Percentiles rank a stretch among this genome's conserved stretches.
Evolutionary conservation across 176 grass and related monocot species (phyloP).

Genomic region (Bromus sterilis): DNA sequence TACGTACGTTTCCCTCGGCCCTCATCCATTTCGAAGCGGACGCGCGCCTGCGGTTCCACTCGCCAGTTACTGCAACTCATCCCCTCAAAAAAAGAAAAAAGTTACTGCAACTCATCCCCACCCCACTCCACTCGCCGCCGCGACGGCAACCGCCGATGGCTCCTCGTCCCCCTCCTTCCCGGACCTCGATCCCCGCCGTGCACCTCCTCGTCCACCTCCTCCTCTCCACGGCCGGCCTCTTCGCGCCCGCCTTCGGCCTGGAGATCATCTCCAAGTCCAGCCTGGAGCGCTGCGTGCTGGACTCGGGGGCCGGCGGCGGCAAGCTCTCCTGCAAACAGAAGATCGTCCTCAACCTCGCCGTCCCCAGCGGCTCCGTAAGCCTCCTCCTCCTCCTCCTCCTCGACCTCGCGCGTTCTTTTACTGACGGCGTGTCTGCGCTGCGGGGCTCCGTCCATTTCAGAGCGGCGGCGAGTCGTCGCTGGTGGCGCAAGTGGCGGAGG

Average conservation of each 20-base stretch:
- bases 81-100: too few species aligned
- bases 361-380: constrained; percentile 60
- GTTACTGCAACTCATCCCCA: not conserved
- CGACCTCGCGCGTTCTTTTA: not conserved
- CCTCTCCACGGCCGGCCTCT: not conserved
- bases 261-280: constrained; percentile 80
- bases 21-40: not conserved
- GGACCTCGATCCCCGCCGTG: not conserved
- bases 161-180: not conserved
- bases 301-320: constrained; percentile 25
- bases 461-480: constrained; percentile 72
- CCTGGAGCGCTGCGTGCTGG: constrained; percentile 33
- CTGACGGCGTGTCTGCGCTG: not conserved
- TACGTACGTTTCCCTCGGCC: not conserved
- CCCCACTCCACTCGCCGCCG: not conserved
- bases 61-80: not conserved
- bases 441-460: too few species aligned
- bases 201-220: not conserved
- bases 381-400: not conserved
- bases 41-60: not conserved
- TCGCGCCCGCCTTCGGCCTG: not conserved
- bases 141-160: constrained; percentile 3
- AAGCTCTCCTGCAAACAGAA: constrained; percentile 59
- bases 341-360: constrained; percentile 58
- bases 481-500: constrained; percentile 54